Evolutionary conservation across 495 filamentous ascomycete genomes (phyloP).

Genomic region (Penicillium cinerascens): DNA sequence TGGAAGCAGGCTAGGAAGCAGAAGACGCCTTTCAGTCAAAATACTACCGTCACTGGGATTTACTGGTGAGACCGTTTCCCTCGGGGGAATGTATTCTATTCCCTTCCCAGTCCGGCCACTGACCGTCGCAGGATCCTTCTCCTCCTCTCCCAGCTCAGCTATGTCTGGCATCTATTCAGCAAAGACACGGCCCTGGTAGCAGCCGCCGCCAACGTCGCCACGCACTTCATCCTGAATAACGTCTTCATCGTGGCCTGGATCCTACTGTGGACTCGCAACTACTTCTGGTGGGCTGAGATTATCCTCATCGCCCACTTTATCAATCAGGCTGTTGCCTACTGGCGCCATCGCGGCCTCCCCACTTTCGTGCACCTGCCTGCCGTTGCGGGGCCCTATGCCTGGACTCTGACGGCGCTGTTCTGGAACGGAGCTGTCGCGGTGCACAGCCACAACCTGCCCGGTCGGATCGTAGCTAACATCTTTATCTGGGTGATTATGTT

Average conservation of each 20-base stretch:
- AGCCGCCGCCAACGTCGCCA: constrained; percentile 70
- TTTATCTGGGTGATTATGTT: constrained; percentile 78
- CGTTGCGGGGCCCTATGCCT: constrained; percentile 75
- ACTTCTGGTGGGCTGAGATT: constrained; percentile 70
- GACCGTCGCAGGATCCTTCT: constrained; percentile 60
- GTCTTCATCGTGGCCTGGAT: constrained; percentile 74
- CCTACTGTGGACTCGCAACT: constrained; percentile 72
- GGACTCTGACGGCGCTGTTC: constrained; percentile 77
- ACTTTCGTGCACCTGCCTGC: constrained; percentile 69
- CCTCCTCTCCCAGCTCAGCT: constrained; percentile 70
- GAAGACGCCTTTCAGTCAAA: constrained; percentile 72
- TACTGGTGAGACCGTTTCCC: constrained; percentile 59
- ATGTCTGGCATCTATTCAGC: constrained; percentile 72
- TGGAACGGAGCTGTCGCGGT: constrained; percentile 84
- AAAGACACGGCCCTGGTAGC: constrained; percentile 55
- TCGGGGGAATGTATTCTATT: neutral
- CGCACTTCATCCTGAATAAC: constrained; percentile 84
- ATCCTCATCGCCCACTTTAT: constrained; percentile 75
- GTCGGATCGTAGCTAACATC: constrained; percentile 76
- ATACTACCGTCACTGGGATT: constrained; percentile 62
- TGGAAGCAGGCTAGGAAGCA: constrained; percentile 66
- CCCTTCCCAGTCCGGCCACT: too few relatives aligned
- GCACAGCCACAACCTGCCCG: constrained; percentile 52
- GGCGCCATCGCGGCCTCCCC: constrained; percentile 66
- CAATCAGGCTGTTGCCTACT: constrained; percentile 73